A percentile compares a stretch with the other conserved stretches of the same genome.
Evolutionary conservation across 331 rosid genomes (phyloP).

Genomic region (Rosa hybrid): DNA sequence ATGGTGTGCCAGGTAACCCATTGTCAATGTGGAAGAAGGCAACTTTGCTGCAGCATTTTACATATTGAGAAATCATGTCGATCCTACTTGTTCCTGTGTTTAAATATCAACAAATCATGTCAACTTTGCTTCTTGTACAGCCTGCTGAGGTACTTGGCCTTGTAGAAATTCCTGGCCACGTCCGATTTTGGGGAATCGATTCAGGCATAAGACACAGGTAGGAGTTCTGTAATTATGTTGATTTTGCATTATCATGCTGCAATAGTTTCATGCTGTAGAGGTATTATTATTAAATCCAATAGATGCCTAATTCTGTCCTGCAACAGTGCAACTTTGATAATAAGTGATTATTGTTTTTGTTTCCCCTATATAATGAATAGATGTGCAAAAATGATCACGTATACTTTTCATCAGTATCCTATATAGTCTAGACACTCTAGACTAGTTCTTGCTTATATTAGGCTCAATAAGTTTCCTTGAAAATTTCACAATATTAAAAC

Average conservation of each 20-base stretch:
- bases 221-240: slow-evolving; percentile 10
- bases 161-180: slow-evolving; percentile 85
- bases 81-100: background rate
- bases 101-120: background rate
- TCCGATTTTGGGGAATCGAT: slow-evolving; percentile 95
- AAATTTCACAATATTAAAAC: background rate
- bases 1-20: slow-evolving; percentile 88
- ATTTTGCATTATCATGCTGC: background rate
- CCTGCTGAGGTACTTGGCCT: slow-evolving; percentile 98
- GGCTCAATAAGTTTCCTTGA: slow-evolving; percentile 3
- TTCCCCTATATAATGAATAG: background rate
- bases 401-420: background rate
- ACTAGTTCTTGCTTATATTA: background rate
- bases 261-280: background rate
- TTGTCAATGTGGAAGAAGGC: slow-evolving; percentile 5
- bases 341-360: background rate
- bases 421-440: background rate
- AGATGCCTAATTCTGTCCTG: background rate
- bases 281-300: background rate
- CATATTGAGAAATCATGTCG: slow-evolving; percentile 4
- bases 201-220: slow-evolving; percentile 97
- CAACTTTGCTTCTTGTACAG: slow-evolving; percentile 42
- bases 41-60: background rate
- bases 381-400: background rate
- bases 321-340: background rate